Conservation (phyloP, 2,329 filamentous ascomycete species). For the Diplodia intermedia region DNA sequence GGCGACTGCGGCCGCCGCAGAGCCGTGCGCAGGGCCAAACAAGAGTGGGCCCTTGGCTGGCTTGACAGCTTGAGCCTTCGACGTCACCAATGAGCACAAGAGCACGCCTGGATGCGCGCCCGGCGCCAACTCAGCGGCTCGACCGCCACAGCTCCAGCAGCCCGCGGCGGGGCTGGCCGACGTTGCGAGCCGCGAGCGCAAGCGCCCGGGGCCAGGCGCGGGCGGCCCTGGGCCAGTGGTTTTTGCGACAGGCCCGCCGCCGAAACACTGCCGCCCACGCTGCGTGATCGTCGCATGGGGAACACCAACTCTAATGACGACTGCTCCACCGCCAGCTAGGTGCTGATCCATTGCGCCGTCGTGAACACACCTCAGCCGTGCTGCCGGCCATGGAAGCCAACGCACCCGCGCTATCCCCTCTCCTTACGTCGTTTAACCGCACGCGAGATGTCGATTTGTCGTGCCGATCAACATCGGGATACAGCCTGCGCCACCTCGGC, state of each 20-base stretch:
- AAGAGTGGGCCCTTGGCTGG: slow-evolving; percentile 16
- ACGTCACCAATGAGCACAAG: slow-evolving; percentile 9
- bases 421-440: slow-evolving; percentile 6
- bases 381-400: background rate
- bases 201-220: background rate
- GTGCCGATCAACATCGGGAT: slow-evolving; percentile 1
- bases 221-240: background rate
- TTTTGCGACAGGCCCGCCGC: slow-evolving; percentile 1
- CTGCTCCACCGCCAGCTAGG: background rate
- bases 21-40: slow-evolving; percentile 19
- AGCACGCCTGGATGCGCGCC: background rate
- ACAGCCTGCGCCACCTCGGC: slow-evolving; percentile 9
- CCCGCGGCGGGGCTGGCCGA: background rate
- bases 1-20: slow-evolving; percentile 8
- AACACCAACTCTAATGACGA: slow-evolving; percentile 11
- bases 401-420: background rate
- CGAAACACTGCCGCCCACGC: slow-evolving; percentile 23
- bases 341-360: slow-evolving; percentile 1
- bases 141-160: background rate
- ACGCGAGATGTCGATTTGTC: slow-evolving; percentile 8
- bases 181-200: background rate
- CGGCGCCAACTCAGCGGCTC: slow-evolving; percentile 7
- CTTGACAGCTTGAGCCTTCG: slow-evolving; percentile 15
- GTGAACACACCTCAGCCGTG: background rate
- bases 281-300: slow-evolving; percentile 26